These are phyloP conservation scores for Monilinia aucupariae DNA, from an alignment of 2,329 filamentous ascomycete genomes.

Conservation along the genomic window DNA sequence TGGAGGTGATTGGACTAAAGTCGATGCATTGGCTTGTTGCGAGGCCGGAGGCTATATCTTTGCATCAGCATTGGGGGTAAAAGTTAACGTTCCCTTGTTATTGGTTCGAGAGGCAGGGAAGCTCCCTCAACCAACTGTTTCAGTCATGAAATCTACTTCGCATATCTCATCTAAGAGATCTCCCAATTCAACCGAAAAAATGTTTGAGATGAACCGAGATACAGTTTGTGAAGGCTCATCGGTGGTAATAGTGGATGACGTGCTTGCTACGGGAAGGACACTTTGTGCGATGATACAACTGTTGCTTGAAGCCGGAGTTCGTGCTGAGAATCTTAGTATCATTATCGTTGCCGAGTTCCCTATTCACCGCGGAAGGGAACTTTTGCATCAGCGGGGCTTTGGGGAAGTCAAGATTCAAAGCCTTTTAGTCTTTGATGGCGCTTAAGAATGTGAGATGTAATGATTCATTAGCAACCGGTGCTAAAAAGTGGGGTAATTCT, in stretches of 20 bases:
- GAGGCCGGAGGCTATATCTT: conserved; percentile 54
- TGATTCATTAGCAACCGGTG: too few species aligned
- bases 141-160: conserved; percentile 44
- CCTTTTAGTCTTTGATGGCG: conserved; percentile 25
- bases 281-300: conserved; percentile 27
- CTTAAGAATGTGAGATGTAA: not conserved
- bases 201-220: conserved; percentile 47
- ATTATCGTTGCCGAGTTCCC: conserved; percentile 28
- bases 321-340: conserved; percentile 21
- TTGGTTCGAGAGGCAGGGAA: conserved; percentile 53
- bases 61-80: conserved; percentile 46
- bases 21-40: conserved; percentile 46
- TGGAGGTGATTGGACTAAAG: conserved; percentile 38
- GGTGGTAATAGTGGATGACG: conserved; percentile 28
- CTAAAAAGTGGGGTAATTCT: too few species aligned
- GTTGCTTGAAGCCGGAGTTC: conserved; percentile 23
- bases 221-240: conserved; percentile 35
- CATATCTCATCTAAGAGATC: conserved; percentile 47
- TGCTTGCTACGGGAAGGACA: conserved; percentile 27
- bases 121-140: conserved; percentile 51
- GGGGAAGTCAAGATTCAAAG: conserved; percentile 27
- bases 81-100: conserved; percentile 41
- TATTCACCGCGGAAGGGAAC: conserved; percentile 23
- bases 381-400: conserved; percentile 25
- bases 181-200: conserved; percentile 30